Percentiles rank a stretch among this genome's conserved stretches.
Evolutionary conservation across 2,329 filamentous ascomycete species (phyloP).

Genomic region (Aspergillus cejpii): DNA sequence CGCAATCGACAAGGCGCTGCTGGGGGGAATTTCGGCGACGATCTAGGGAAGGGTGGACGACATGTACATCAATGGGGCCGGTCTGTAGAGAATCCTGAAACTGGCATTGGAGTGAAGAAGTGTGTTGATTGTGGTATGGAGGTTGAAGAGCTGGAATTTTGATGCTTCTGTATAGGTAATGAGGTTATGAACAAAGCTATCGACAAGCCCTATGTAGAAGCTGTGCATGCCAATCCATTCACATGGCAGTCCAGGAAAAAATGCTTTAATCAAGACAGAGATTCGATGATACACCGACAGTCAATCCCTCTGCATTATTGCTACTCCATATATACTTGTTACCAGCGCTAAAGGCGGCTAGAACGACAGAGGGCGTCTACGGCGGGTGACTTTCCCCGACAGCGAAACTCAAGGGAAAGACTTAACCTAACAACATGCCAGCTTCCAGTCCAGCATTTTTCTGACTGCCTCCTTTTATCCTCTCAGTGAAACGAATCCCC

Average conservation of each 20-base stretch:
- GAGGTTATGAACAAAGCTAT: background rate
- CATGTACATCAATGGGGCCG: slow-evolving; percentile 86
- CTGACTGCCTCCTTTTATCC: slow-evolving; percentile 1
- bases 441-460: background rate
- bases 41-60: slow-evolving; percentile 58
- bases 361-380: slow-evolving; percentile 15
- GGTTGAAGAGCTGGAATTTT: slow-evolving; percentile 60
- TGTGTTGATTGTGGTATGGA: slow-evolving; percentile 62
- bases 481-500: slow-evolving; percentile 2
- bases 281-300: too few relatives aligned
- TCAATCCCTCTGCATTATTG: too few relatives aligned
- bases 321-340: too few relatives aligned
- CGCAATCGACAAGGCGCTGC: slow-evolving; percentile 53
- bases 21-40: slow-evolving; percentile 65
- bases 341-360: slow-evolving; percentile 24
- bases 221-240: too few relatives aligned
- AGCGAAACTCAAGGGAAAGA: too few relatives aligned
- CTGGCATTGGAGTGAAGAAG: slow-evolving; percentile 60
- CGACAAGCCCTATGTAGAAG: too few relatives aligned
- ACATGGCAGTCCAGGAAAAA: too few relatives aligned
- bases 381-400: slow-evolving; percentile 15
- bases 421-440: slow-evolving; percentile 13
- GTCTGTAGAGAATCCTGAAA: slow-evolving; percentile 52
- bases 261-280: too few relatives aligned
- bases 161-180: slow-evolving; percentile 5